Conservation (phyloP, 73 alveolate species). For the Paramecium octaurelia region DNA sequence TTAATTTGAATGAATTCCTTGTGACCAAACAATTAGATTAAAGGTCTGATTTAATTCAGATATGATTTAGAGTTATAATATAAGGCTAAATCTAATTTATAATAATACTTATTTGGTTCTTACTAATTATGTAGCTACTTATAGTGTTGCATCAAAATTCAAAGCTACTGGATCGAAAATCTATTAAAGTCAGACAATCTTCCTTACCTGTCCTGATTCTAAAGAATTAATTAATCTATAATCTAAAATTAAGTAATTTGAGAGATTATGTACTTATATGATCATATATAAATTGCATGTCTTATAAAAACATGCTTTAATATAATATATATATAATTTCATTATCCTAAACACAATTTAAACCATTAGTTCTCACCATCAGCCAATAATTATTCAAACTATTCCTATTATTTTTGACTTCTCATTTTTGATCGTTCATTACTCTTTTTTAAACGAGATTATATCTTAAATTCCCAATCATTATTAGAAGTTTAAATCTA, state of each 20-base stretch:
- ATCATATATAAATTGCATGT: background rate
- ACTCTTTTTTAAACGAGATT: background rate
- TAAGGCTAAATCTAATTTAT: background rate
- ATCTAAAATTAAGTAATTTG: background rate
- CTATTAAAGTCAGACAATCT: background rate
- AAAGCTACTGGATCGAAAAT: too few species aligned
- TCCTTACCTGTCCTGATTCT: background rate
- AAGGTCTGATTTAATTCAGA: background rate
- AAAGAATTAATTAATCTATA: background rate
- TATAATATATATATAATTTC: background rate
- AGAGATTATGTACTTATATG: background rate
- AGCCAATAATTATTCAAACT: background rate
- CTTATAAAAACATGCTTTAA: background rate
- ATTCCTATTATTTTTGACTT: background rate
- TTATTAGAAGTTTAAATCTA: background rate
- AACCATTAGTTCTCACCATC: slow-evolving; percentile 45
- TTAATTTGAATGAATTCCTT: background rate
- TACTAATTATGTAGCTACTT: background rate
- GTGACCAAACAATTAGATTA: background rate
- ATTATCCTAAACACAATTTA: slow-evolving; percentile 11
- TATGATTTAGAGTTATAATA: background rate
- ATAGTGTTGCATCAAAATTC: too few species aligned
- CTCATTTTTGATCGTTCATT: background rate
- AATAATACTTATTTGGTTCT: background rate
- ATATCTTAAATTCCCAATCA: slow-evolving; percentile 44